A percentile compares a stretch with the other conserved stretches of the same genome.
phyloP scores from a whole-genome alignment of 192 early-diverging fungal genomes.

The Kappamyces sp. region DNA sequence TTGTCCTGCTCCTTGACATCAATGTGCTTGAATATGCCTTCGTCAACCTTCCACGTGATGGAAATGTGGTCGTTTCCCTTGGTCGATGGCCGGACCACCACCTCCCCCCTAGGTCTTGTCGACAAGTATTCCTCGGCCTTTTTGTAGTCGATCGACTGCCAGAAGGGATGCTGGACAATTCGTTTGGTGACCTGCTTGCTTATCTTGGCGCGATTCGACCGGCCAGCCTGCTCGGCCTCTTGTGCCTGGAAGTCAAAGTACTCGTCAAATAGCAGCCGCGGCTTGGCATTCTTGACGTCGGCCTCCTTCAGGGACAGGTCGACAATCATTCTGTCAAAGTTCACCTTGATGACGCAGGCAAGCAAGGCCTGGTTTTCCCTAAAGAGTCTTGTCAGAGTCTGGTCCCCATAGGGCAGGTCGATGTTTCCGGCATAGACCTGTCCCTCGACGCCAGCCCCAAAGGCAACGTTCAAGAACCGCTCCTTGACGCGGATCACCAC shows the following conservation, averaged over 20 bases:
- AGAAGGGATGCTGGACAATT: conserved; percentile 78
- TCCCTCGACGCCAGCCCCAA: conserved; percentile 80
- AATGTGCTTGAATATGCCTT: conserved; percentile 82
- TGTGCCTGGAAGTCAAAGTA: conserved; percentile 52
- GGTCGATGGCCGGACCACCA: conserved; percentile 86
- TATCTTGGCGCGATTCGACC: conserved; percentile 17
- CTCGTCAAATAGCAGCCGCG: conserved; percentile 42
- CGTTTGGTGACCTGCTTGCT: conserved; percentile 34
- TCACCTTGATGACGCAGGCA: conserved; percentile 72
- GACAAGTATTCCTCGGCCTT: conserved; percentile 71
- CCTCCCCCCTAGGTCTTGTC: conserved; percentile 56
- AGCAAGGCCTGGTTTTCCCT: conserved; percentile 65
- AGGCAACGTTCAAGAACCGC: conserved; percentile 64
- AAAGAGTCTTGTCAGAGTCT: conserved; percentile 29
- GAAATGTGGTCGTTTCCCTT: conserved; percentile 82
- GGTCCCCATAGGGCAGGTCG: conserved; percentile 5
- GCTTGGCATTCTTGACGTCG: conserved; percentile 41
- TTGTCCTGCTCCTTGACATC: conserved; percentile 68
- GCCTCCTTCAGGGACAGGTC: conserved; percentile 67
- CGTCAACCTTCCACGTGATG: conserved; percentile 88
- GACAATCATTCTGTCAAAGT: conserved; percentile 66
- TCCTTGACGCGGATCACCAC: conserved; percentile 65
- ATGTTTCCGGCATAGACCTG: conserved; percentile 64
- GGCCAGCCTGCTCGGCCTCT: conserved; percentile 5
- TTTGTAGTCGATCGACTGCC: conserved; percentile 63